Evolutionary conservation across 1,284 basidiomycete species (phyloP), one percentile per base, ranked within the genome.

Genomic region (Ustilago crameri): DNA sequence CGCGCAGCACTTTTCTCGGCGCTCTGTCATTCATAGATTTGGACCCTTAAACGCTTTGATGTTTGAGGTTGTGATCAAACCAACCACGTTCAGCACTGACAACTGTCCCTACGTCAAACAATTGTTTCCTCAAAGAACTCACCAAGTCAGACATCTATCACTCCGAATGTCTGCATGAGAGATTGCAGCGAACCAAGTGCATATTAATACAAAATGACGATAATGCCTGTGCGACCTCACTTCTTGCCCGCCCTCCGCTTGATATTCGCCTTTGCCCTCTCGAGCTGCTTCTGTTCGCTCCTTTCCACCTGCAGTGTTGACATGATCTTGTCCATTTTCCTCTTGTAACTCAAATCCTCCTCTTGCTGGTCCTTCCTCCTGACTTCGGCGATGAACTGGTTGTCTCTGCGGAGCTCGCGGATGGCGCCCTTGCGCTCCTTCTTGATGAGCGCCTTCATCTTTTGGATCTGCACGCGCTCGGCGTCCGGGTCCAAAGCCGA

Each of bases 401-500:
- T 91, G 84, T 99, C 96, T 86, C 96, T 96, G 67, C 96, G 89
- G 59, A 99, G 86, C 82, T 99, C 96, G 55, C 95, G 88, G 65
- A 99, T 93, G 2, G 96, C 96, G 32, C 96, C 95, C 87, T 98
- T 98, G 82, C 89, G 88, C 86, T 98, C 96, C 85, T 98, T 91
- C 86, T 96, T 96, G 86, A 93, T 91, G 83, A 95, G 89, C 35
- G 89, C 88, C 49, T 91, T 91, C 76, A 98, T 85, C 85, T 98
- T 98, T 65, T 90, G 85, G 0, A 89, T 88, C 72, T 93, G 92
- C 75, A 93, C 94, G 43, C 93, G 90, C 80, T 96, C 93, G 58
- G 89, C 89, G 83, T 99, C 95, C 2, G 96, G 95, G 84, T 98
- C 95, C 80, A 91, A 91, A 0, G 74, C 73, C 57, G 87, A 86